Evolutionary conservation across 257 asterid genomes (phyloP).

Genomic region (Solanum etuberosum): DNA sequence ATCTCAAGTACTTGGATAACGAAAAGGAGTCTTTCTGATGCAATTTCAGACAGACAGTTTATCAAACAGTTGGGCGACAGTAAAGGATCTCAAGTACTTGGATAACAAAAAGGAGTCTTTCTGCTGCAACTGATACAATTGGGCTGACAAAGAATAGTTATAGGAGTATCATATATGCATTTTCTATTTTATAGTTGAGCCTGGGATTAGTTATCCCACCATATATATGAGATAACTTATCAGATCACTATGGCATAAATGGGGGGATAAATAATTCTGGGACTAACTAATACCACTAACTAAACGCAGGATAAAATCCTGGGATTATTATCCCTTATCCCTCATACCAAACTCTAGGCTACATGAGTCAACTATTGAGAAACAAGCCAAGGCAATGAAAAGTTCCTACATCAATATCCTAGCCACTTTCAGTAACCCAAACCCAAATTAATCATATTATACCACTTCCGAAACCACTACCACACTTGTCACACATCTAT

Average conservation of each 20-base stretch:
- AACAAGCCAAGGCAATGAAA: not conserved
- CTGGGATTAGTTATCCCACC: not conserved
- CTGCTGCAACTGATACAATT: not conserved
- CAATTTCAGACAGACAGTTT: not conserved
- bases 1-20: not conserved
- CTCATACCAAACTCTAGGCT: not conserved
- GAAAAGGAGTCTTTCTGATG: not conserved
- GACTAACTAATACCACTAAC: not conserved
- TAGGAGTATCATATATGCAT: not conserved
- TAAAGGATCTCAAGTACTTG: not conserved
- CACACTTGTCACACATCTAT: not conserved
- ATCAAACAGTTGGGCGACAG: not conserved
- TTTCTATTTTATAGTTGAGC: not conserved
- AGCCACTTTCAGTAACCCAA: not conserved
- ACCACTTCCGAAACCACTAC: not conserved
- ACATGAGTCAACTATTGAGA: not conserved
- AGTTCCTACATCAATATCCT: not conserved
- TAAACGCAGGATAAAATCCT: not conserved
- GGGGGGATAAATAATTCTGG: not conserved
- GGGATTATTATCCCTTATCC: not conserved
- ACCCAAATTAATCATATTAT: not conserved
- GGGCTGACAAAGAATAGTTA: not conserved
- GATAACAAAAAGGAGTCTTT: not conserved
- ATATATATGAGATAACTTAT: not conserved
- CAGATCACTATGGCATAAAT: no score